Evolutionary conservation across 1,139 yeast species (phyloP), one percentile per base, ranked within the genome.

Genomic region (Saccharomyces hybrid): DNA sequence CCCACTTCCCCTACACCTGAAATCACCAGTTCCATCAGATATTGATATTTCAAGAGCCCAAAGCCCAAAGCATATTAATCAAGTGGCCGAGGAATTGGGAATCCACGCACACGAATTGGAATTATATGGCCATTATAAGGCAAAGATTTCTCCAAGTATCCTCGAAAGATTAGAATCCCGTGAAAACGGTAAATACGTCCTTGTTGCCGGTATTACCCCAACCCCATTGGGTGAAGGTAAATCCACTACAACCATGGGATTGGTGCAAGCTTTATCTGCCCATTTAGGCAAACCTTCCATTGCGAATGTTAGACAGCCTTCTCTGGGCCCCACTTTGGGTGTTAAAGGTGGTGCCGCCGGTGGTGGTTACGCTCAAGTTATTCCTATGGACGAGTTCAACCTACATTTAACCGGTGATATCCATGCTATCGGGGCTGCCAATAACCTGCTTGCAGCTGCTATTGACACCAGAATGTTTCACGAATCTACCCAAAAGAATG

Each of bases 341-440:
- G 88, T 85, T 55, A 86, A 86, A 71, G 95, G 95, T 68, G 93
- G 93, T 70, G 95, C 95, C 57, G 93, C 95, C 9, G 95, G 95
- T 63, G 95, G 93, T 68, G 93, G 93, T 53, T 85, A 85, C 67
- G 79, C 95, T 6, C 93, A 86, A 70, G 93, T 85, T 26, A 85
- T 86, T 66, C 95, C 95, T 52, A 86, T 86, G 93, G 95, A 86
- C 69, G 93, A 86, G 69, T 86, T 86, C 73, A 86, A 86, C 72
- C 80, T 86, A 85, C 93, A 86, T 70, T 76, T 86, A 60, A 86
- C 93, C 51, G 95, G 95, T 68, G 95, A 86, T 70, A 86, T 86
- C 57, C 93, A 86, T 68, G 91, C 93, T 41, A 85, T 86, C 60
- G 82, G 88, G 52, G 86, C 85, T 47, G 93, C 95, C 20, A 87